Base-by-base conservation (phyloP, 371 early-diverging fungal species). In the Phascolomyces articulosus region DNA sequence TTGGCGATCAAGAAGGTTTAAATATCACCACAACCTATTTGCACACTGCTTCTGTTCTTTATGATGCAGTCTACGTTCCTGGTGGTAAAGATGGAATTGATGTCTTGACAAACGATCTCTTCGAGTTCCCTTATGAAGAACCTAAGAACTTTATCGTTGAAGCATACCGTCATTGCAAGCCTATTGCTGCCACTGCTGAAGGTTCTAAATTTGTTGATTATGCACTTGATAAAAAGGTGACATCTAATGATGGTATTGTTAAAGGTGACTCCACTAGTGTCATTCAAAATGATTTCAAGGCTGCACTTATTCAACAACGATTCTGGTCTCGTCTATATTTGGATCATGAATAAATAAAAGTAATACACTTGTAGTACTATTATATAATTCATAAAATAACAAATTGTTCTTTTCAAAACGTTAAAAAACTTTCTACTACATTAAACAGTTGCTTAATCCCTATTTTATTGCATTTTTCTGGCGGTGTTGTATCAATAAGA, bases 91-190 rank as follows among this genome's bases (percentile, higher is more conserved):
- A 62, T 8, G 67, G 62, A 1, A 70, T 76, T 49, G 51, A 71
- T 11, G 28, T 2, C 11, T 24, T 80, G 44, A 63, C 47, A 28
- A 47, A 63, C 18, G 40, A 41, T 26, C 31, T 27, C 6, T 54
- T 63, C 16, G 21, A 34, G 0, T 79, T 79, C 74, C 71, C 74
- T 18, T 74, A 69, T 48, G 73, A 72, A 28, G 77, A 74, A 41
- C 75, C 75, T 18, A 21, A 58, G 20, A 54, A 62, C 11, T 80
- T 76, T 38, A 51, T 80, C 10, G 23, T 71, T 24, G 75, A 74
- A 28, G 63, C 75, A n/a, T 80, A 67, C 61, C 72, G 75, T 41
- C 77, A 80, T 58, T 69, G 70, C 53, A 80, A 80, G 29, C 77
- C 77, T 26, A 69, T 80, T 41, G 75, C 70, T 40, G 73, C 73